Conservation (phyloP, 1,284 basidiomycete species). For the Thecaphora frezii region DNA sequence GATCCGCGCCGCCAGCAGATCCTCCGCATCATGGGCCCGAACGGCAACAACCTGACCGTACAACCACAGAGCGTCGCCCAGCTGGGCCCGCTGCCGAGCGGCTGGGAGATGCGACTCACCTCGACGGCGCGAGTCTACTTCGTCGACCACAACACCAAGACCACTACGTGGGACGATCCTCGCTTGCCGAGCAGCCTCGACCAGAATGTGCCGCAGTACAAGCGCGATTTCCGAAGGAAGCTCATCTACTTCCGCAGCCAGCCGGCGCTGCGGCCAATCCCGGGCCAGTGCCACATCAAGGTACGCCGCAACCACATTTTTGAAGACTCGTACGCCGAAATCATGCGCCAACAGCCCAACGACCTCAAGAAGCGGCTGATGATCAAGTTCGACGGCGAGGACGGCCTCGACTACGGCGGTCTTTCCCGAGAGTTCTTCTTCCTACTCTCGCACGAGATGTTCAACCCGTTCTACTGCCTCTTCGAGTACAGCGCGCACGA, state of each 20-base stretch:
- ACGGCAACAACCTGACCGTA: constrained; percentile 73
- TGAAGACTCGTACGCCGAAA: constrained; percentile 92
- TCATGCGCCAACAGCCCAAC: constrained; percentile 90
- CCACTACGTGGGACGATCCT: constrained; percentile 93
- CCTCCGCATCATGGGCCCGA: constrained; percentile 80
- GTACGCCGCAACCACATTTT: constrained; percentile 88
- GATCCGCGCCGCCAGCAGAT: constrained; percentile 89
- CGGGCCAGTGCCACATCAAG: constrained; percentile 94
- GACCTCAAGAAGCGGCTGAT: constrained; percentile 95
- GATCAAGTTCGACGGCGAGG: constrained; percentile 98
- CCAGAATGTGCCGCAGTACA: constrained; percentile 97
- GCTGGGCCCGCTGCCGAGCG: constrained; percentile 90
- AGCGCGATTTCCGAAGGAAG: constrained; percentile 97
- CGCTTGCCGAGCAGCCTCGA: constrained; percentile 79
- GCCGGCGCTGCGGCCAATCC: constrained; percentile 77
- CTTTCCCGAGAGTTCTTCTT: constrained; percentile 99
- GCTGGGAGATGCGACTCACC: constrained; percentile 96
- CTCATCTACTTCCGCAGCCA: constrained; percentile 98
- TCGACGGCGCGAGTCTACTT: constrained; percentile 91
- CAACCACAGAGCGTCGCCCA: constrained; percentile 81
- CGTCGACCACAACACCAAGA: constrained; percentile 91
- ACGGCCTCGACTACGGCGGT: constrained; percentile 96
- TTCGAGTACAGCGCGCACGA: constrained; percentile 99
- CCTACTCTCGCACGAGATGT: constrained; percentile 88
- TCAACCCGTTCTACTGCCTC: constrained; percentile 81